phyloP scores from a whole-genome alignment of 306 rosid species.

The Albizia julibrissin region DNA sequence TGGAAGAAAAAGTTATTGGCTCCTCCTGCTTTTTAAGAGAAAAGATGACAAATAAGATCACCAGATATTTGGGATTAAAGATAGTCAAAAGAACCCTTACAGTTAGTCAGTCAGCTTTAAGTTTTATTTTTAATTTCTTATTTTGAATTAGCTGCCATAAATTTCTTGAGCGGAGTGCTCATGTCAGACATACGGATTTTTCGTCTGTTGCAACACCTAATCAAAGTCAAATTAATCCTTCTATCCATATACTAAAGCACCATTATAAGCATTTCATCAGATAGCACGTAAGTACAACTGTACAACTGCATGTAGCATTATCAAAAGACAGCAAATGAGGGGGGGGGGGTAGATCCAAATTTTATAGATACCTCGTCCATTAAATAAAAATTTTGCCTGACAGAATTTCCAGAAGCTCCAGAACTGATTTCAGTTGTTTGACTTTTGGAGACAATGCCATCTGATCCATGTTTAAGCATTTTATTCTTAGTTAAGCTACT shows the following conservation, averaged over 20 bases:
- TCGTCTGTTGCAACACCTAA: background rate
- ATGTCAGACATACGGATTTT: conserved; percentile 4
- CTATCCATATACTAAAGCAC: background rate
- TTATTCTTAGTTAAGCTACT: conserved; percentile 40
- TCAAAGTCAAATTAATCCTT: background rate
- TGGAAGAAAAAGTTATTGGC: conserved; percentile 46
- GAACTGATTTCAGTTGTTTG: conserved; percentile 28
- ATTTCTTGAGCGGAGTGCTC: background rate
- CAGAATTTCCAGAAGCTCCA: conserved; percentile 41
- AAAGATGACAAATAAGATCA: conserved; percentile 21
- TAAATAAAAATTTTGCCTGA: conserved; percentile 42
- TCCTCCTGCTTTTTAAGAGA: conserved; percentile 44
- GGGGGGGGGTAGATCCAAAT: conserved; percentile 18
- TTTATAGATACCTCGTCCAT: conserved; percentile 51
- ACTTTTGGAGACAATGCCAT: conserved; percentile 37
- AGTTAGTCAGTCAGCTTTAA: conserved; percentile 1
- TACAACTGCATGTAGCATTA: background rate
- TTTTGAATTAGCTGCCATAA: conserved; percentile 15
- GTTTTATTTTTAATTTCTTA: background rate
- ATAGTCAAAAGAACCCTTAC: conserved; percentile 12
- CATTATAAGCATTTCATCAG: background rate
- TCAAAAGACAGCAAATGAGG: background rate
- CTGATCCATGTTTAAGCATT: conserved; percentile 35
- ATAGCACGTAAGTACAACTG: background rate
- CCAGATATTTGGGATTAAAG: conserved; percentile 4